These are phyloP conservation scores for Amanita muscaria DNA, from an alignment of 768 basidiomycete genomes.

Conservation along the genomic window DNA sequence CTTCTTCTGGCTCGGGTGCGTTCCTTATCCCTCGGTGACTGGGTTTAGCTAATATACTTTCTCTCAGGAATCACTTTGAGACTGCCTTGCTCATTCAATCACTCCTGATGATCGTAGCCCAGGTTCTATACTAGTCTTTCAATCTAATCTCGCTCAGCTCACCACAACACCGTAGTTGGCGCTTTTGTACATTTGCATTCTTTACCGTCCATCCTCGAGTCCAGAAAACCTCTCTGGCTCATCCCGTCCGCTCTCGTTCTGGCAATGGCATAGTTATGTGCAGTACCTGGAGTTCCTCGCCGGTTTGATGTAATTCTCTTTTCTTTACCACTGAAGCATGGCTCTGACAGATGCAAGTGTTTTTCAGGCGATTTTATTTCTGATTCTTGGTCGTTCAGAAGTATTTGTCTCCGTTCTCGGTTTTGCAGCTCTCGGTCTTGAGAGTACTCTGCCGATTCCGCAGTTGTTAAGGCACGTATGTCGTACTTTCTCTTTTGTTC, in stretches of 20 bases:
- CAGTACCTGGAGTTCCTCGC: constrained; percentile 82
- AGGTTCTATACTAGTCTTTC: constrained; percentile 35
- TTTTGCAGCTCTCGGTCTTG: constrained; percentile 71
- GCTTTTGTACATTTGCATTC: constrained; percentile 74
- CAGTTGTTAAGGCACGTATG: constrained; percentile 61
- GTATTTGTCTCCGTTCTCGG: constrained; percentile 58
- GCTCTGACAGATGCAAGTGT: constrained; percentile 29
- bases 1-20: constrained; percentile 81
- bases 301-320: constrained; percentile 52
- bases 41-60: constrained; percentile 3
- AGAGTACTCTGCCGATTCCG: constrained; percentile 81
- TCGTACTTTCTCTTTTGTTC: constrained; percentile 2
- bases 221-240: constrained; percentile 54
- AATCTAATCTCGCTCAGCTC: not conserved
- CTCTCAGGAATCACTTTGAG: constrained; percentile 55
- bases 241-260: constrained; percentile 63
- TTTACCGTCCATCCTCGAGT: constrained; percentile 52
- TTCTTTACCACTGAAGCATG: not conserved
- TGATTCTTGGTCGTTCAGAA: constrained; percentile 61
- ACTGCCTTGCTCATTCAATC: constrained; percentile 71
- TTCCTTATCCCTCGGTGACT: not conserved
- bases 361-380: constrained; percentile 61
- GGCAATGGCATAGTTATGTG: constrained; percentile 76
- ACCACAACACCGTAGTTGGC: constrained; percentile 43
- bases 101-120: constrained; percentile 76